Base-by-base conservation (phyloP, 148 eudicot species). In the Chenopodium album region DNA sequence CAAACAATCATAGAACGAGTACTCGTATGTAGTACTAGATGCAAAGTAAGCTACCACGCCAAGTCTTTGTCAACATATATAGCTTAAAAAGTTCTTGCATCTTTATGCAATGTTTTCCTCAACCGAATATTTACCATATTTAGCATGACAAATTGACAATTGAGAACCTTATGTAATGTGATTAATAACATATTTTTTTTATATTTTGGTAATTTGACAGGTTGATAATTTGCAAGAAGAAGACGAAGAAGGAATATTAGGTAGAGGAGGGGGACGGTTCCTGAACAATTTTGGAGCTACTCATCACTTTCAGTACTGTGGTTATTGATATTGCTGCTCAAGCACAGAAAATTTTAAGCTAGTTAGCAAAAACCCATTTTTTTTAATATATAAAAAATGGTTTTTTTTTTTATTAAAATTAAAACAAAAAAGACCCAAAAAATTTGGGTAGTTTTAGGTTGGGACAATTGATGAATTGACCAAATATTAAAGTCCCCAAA, bases 201-300 rank as follows among this genome's bases (percentile, higher is more conserved):
- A 19, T 31, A 1, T 67, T 22, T 26, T 67, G 1, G 2, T 41
- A 32, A 34, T 17, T 77, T 20, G 82, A 82, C 78, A 94, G 95
- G 88, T 90, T 46, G 97, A 88, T 44, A 90, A 89, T 71, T 76
- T 79, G 56, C 85, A 87, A 54, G 91, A 83, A 84, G 92, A 91
- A 82, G 89, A 86, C 0, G 86, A 87, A 1, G 91, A 85, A 74
- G 64, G 79, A 59, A 78, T 78, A 85, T 81, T 85, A 78, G 85
- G 85, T 76, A 73, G 77, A 65, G 76, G 84, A 74, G 82, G 89
- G 81, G 87, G 89, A 66, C 82, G 85, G 65, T 82, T 91, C 28
- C 78, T 84, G 80, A 87, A 76, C 90, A 81, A 71, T 78, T 85
- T 84, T 67, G 90, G 89, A 78, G 85, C 85, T 44, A 83, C 85